These are phyloP conservation scores for Erysiphe pulchra DNA, from an alignment of 2,329 filamentous ascomycete species.

Conservation along the genomic window DNA sequence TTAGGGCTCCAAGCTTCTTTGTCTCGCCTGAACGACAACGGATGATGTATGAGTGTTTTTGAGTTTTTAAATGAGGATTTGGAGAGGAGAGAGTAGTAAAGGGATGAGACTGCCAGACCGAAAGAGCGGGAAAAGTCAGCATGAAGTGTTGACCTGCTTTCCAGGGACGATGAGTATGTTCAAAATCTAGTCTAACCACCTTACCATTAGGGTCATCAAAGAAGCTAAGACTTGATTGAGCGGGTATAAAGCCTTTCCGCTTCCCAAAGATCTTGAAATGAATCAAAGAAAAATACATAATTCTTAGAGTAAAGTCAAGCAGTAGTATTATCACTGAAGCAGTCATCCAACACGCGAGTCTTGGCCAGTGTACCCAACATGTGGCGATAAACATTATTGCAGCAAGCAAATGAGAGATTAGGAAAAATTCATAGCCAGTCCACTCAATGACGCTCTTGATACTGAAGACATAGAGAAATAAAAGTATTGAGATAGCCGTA, in stretches of 20 bases:
- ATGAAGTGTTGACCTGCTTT: constrained; percentile 54
- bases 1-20: constrained; percentile 3
- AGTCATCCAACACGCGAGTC: constrained; percentile 42
- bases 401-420: constrained; percentile 46
- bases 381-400: constrained; percentile 52
- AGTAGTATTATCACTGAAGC: constrained; percentile 38
- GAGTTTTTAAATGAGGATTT: constrained; percentile 12
- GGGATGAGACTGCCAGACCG: constrained; percentile 51
- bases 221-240: constrained; percentile 17
- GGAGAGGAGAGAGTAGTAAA: constrained; percentile 57
- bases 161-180: constrained; percentile 37
- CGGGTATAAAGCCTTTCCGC: constrained; percentile 10
- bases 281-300: constrained; percentile 30
- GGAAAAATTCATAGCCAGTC: constrained; percentile 56
- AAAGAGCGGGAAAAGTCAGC: constrained; percentile 46
- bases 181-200: constrained; percentile 39
- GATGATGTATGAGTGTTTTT: constrained; percentile 29
- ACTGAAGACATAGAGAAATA: constrained; percentile 33
- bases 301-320: constrained; percentile 32
- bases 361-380: constrained; percentile 49
- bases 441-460: constrained; percentile 29
- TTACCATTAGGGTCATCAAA: constrained; percentile 32
- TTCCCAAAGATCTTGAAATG: constrained; percentile 26
- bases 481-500: constrained; percentile 38
- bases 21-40: constrained; percentile 34